Evolutionary conservation across 2,329 filamentous ascomycete genomes (phyloP).

Genomic region (Monascus ruber): DNA sequence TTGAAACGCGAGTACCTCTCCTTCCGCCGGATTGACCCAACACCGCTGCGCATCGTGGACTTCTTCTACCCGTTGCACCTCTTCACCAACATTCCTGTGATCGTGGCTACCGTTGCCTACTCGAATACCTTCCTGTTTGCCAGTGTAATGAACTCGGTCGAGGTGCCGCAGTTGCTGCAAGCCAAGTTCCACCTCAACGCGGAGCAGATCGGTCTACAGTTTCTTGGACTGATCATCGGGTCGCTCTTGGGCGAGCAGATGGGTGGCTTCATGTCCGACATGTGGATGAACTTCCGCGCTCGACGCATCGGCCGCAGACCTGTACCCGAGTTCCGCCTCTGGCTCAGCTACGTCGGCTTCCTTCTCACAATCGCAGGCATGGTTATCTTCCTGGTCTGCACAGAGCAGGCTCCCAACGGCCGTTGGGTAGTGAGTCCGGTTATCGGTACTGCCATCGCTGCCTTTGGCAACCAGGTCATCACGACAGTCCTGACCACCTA

Average conservation of each 20-base stretch:
- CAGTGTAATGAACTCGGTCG: slow-evolving; percentile 44
- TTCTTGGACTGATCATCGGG: slow-evolving; percentile 47
- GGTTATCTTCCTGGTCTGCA: slow-evolving; percentile 46
- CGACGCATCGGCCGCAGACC: slow-evolving; percentile 25
- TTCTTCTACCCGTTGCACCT: slow-evolving; percentile 43
- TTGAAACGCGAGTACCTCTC: slow-evolving; percentile 38
- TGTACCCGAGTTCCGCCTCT: slow-evolving; percentile 44
- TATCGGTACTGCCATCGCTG: slow-evolving; percentile 42
- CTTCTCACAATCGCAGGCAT: slow-evolving; percentile 41
- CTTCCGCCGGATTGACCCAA: slow-evolving; percentile 42
- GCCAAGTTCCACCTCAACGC: slow-evolving; percentile 46
- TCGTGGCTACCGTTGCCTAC: slow-evolving; percentile 43
- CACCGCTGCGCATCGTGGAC: slow-evolving; percentile 37
- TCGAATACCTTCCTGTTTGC: slow-evolving; percentile 47
- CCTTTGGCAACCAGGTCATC: slow-evolving; percentile 50
- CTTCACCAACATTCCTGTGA: slow-evolving; percentile 35
- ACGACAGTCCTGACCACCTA: slow-evolving; percentile 51
- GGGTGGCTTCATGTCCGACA: slow-evolving; percentile 43
- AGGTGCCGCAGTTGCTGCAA: slow-evolving; percentile 48
- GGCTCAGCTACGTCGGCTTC: slow-evolving; percentile 46
- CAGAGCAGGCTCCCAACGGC: slow-evolving; percentile 30
- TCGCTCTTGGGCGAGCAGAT: slow-evolving; percentile 49
- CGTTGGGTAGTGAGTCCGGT: slow-evolving; percentile 47
- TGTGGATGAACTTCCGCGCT: slow-evolving; percentile 41
- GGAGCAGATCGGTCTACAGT: slow-evolving; percentile 49